Percentiles rank a stretch among this genome's conserved stretches.
Evolutionary conservation across 2,329 filamentous ascomycete species (phyloP).

Genomic region (Coleophoma crateriformis): DNA sequence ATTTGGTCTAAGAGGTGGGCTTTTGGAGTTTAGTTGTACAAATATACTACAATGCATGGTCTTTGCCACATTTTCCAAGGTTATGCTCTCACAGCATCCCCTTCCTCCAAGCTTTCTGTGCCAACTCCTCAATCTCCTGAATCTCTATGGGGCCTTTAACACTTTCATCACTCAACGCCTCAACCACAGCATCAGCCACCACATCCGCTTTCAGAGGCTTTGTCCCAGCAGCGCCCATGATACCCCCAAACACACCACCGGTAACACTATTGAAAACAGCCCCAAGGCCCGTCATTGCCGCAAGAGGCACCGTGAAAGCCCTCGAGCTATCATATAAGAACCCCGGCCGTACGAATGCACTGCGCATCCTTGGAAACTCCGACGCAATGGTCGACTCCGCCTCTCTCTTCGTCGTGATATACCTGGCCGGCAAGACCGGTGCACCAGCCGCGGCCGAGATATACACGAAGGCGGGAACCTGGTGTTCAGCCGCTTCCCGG

Average conservation of each 20-base stretch:
- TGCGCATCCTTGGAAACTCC: constrained; percentile 69
- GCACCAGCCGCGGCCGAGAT: constrained; percentile 85
- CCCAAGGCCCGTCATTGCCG: constrained; percentile 68
- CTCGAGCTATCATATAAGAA: constrained; percentile 87
- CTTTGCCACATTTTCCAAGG: constrained; percentile 8
- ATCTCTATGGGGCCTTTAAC: constrained; percentile 74
- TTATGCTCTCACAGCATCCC: constrained; percentile 64
- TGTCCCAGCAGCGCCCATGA: constrained; percentile 77
- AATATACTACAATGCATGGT: constrained; percentile 15
- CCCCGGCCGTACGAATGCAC: constrained; percentile 76
- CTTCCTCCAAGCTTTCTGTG: constrained; percentile 80
- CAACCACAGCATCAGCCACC: constrained; percentile 85
- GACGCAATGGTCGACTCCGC: constrained; percentile 73
- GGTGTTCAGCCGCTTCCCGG: constrained; percentile 61
- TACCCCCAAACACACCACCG: constrained; percentile 66
- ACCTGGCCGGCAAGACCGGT: constrained; percentile 76
- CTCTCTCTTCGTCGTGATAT: constrained; percentile 87
- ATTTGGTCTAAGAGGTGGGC: constrained; percentile 6
- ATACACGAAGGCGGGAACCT: constrained; percentile 71
- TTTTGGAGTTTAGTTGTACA: constrained; percentile 5
- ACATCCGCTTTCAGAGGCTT: constrained; percentile 85
- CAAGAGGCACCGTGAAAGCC: constrained; percentile 78
- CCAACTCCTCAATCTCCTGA: constrained; percentile 74
- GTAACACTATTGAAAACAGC: constrained; percentile 72
- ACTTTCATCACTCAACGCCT: constrained; percentile 70